These are phyloP conservation scores for Hibiscus tridactylites DNA, from an alignment of 345 rosid species.

Conservation along the genomic window DNA sequence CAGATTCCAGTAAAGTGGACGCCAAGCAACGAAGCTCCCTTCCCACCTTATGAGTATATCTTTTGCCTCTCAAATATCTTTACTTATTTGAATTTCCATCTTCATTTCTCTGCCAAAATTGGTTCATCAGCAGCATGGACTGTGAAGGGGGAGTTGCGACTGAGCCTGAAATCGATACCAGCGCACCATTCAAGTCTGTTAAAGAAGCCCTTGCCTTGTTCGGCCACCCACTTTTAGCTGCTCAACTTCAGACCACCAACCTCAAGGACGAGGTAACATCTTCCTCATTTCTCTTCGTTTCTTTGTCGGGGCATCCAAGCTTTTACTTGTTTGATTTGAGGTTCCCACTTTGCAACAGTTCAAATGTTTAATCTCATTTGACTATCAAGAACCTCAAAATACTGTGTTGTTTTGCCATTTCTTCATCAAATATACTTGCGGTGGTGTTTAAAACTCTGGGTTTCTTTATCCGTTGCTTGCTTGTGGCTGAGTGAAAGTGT, in stretches of 20 bases:
- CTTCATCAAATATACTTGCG: no score
- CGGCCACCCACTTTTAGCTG: constrained; percentile 63
- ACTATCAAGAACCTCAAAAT: no score
- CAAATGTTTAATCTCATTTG: no score
- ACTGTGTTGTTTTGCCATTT: no score
- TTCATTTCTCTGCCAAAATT: not conserved
- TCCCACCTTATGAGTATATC: not conserved
- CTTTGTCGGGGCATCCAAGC: no score
- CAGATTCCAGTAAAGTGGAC: constrained; percentile 13
- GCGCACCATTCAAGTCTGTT: constrained; percentile 64
- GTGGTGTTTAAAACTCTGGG: no score
- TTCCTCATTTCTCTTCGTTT: not conserved
- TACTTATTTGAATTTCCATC: not conserved
- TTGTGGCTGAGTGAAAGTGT: no score
- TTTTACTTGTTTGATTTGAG: no score
- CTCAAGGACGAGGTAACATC: constrained; percentile 40
- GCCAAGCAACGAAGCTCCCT: constrained; percentile 13
- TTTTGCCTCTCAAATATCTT: not conserved
- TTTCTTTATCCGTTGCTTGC: no score
- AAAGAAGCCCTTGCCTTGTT: constrained; percentile 77
- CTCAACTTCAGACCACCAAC: constrained; percentile 49
- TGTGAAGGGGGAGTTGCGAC: constrained; percentile 19
- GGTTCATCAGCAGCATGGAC: constrained; percentile 14
- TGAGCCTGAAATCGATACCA: constrained; percentile 74
- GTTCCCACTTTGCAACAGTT: no score